Evolutionary conservation across 2,329 filamentous ascomycete species (phyloP), one percentile per base, ranked within the genome.

Genomic region (Spiromastix sp.): DNA sequence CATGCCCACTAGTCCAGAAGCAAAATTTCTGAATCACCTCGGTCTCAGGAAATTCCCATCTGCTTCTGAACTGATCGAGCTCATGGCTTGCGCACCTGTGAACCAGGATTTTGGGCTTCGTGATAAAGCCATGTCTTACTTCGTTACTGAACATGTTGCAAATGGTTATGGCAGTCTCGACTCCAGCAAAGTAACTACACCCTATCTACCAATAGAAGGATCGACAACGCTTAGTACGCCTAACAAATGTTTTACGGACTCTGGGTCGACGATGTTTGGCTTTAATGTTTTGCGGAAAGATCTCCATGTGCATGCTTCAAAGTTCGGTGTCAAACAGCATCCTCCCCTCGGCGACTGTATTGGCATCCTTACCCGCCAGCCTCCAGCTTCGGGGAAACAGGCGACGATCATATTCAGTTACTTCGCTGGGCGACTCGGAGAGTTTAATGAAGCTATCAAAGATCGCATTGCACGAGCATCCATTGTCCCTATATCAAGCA

Each of bases 241-340:
- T 0, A 74, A 72, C 2, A 73, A 78, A 39, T 95, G 87, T 51
- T 98, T 85, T 52, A 85, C 79, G 1, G 89, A 96, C 46, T 74
- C 80, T 25, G 72, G 72, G 27, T 83, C 84, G 15, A 70, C 79
- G 1, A 67, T 93, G 4, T 69, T 98, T 34, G 85, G 84, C 0
- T 96, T 93, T 50, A 69, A 78, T 17, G 80, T 94, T 12, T 63
- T 98, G 21, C 72, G 75, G 41, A 71, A 64, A 31, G 83, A 91
- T 43, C 68, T 96, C n/a, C 79, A 83, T 41, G 63, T 72, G 8
- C 85, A 96, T 63, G 84, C 86, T 11, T 67, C 71, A 36, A 89
- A 91, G 61, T 86, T 98, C 49, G 87, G 86, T 1, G 86, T 98
- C 4, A 72, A 73, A n/a, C 63, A 72, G 35, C 79, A 98, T 55